Evolutionary conservation across 768 basidiomycete genomes (phyloP).

Genomic region (Gloeopeniophorella convolvens): DNA sequence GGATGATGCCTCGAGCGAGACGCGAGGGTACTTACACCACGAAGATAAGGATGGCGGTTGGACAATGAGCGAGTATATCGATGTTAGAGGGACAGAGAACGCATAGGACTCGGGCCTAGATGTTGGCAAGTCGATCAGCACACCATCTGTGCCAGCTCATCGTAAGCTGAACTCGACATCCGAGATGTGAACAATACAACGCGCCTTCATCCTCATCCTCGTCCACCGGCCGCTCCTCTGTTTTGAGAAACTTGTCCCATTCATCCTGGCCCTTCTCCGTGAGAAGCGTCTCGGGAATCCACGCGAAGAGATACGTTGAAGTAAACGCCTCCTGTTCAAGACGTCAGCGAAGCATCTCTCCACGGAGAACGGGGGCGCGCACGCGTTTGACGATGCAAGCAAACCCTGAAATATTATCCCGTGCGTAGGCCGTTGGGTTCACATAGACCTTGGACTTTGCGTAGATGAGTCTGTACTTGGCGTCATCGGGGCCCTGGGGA

Average conservation of each 20-base stretch:
- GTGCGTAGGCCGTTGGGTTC: slow-evolving; percentile 84
- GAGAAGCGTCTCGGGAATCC: slow-evolving; percentile 87
- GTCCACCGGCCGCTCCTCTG: slow-evolving; percentile 56
- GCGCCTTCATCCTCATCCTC: slow-evolving; percentile 72
- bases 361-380: slow-evolving; percentile 26
- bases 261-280: slow-evolving; percentile 78
- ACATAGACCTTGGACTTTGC: slow-evolving; percentile 94
- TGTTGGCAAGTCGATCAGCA: slow-evolving; percentile 78
- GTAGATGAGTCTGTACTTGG: slow-evolving; percentile 70
- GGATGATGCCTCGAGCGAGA: slow-evolving; percentile 11
- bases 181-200: slow-evolving; percentile 22
- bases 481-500: slow-evolving; percentile 40
- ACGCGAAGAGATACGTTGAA: slow-evolving; percentile 77
- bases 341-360: slow-evolving; percentile 15
- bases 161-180: slow-evolving; percentile 5
- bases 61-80: slow-evolving; percentile 84
- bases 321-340: slow-evolving; percentile 58
- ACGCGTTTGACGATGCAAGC: slow-evolving; percentile 88
- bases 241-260: slow-evolving; percentile 85
- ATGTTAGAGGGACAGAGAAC: slow-evolving; percentile 88
- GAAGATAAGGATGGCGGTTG: slow-evolving; percentile 79
- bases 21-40: slow-evolving; percentile 51
- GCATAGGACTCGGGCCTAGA: slow-evolving; percentile 87
- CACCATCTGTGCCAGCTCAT: slow-evolving; percentile 49
- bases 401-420: slow-evolving; percentile 94